A percentile compares a stretch with the other conserved stretches of the same genome.
These are phyloP conservation scores for Madurella mycetomatis DNA, from an alignment of 2,329 filamentous ascomycete species.

Conservation along the genomic window DNA sequence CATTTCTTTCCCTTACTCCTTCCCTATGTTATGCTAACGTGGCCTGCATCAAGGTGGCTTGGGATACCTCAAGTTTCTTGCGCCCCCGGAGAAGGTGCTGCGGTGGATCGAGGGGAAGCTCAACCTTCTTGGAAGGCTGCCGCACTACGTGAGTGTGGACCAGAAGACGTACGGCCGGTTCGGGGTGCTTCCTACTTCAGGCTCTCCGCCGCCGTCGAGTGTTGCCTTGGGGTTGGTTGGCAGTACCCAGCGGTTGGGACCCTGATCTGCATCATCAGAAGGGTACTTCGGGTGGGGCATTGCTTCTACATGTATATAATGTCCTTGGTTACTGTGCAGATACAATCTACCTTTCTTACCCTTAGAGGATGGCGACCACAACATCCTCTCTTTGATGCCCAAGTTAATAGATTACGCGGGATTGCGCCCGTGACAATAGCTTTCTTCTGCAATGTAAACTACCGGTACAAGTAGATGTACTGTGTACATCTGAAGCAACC, in stretches of 20 bases:
- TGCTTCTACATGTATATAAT: not conserved
- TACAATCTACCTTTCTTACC: not conserved
- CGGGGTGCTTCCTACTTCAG: conserved; percentile 69
- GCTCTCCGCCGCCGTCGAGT: conserved; percentile 36
- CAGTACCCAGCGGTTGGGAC: conserved; percentile 63
- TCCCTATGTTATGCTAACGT: not conserved
- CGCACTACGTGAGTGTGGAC: conserved; percentile 90
- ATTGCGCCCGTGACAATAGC: no score
- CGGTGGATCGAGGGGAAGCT: conserved; percentile 86
- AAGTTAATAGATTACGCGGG: no score
- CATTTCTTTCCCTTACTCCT: conserved; percentile 16
- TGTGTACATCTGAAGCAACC: not conserved
- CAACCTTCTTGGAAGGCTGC: conserved; percentile 76
- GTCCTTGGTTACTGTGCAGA: not conserved
- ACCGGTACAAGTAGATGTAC: no score
- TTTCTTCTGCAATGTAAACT: no score
- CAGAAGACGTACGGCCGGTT: conserved; percentile 95
- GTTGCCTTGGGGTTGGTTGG: conserved; percentile 59
- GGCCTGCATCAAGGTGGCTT: conserved; percentile 60
- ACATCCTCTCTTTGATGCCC: no score
- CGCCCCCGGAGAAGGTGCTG: conserved; percentile 82
- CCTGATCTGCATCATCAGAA: conserved; percentile 40
- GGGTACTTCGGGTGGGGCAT: not conserved
- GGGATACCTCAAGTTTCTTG: conserved; percentile 83
- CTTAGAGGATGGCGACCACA: no score